A percentile compares a stretch with the other conserved stretches of the same genome.
These are phyloP conservation scores for Suillus luteus DNA, from an alignment of 768 basidiomycete species.

Conservation along the genomic window DNA sequence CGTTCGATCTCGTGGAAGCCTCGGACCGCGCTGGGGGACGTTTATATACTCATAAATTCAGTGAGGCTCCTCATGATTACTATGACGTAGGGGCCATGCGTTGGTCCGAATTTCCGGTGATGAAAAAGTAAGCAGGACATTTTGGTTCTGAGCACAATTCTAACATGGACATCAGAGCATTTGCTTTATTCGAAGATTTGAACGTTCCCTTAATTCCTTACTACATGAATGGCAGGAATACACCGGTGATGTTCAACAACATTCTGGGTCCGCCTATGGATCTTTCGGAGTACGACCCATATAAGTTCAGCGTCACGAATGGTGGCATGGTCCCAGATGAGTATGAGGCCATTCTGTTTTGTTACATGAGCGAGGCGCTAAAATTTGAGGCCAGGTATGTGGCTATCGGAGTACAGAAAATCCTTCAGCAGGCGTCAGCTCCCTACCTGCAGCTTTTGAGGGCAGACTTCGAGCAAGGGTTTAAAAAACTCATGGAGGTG, in stretches of 20 bases:
- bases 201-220: slow-evolving; percentile 1
- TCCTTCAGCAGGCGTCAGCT: background rate
- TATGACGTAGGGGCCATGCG: slow-evolving; percentile 6
- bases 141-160: background rate
- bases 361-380: too few species aligned
- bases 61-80: slow-evolving; percentile 1
- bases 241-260: background rate
- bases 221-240: background rate
- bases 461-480: background rate
- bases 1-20: slow-evolving; percentile 25
- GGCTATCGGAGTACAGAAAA: background rate
- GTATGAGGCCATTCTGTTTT: background rate
- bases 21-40: slow-evolving; percentile 21
- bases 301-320: background rate
- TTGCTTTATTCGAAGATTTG: slow-evolving; percentile 3
- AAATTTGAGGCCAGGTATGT: background rate
- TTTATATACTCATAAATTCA: slow-evolving; percentile 17
- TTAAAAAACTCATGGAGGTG: background rate
- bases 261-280: background rate
- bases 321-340: slow-evolving; percentile 1
- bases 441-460: slow-evolving; percentile 6
- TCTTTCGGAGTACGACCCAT: background rate
- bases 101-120: background rate
- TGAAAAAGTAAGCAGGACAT: slow-evolving; percentile 3
- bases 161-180: background rate